Base-by-base conservation (phyloP, 441 rosid genomes). In the Pelargonium cotyledonis region DNA sequence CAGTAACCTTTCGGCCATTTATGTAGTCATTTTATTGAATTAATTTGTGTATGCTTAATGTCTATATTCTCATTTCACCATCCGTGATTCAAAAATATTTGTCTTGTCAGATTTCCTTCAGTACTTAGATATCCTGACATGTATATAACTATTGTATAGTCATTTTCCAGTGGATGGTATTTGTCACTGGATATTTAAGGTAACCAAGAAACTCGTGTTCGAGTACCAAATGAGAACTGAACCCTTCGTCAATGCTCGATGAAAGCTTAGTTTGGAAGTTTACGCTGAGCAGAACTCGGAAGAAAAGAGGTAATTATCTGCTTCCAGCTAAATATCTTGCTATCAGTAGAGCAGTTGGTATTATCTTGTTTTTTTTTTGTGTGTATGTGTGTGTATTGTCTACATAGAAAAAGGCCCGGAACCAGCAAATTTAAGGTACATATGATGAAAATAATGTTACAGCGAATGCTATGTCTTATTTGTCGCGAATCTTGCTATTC, bases 401-500 rank as follows among this genome's bases (percentile, higher is more conserved):
- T 35, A 1, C 38, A 35, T 35, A 35, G 38, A 0, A 35, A 35
- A 35, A 35, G 38, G 38, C 38, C 38, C 0, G 6, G 6, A 35
- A 35, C 38, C 38, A 35, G 38, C 38, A 35, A 35, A 35, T 43
- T 43, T 43, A 43, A 43, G 47, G 9, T 10, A 43, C 12, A 43
- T 43, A 43, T 43, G 47, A 43, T 43, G 47, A 43, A 43, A 43
- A 10, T 43, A 43, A 43, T 43, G 47, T 43, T 35, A 35, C 38
- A 35, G 6, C 38, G 38, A 35, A 35, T 35, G 5, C 5, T 35
- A 35, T 35, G 3, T 38, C 41, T 38, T 38, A 38, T 38, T 38
- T 38, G 41, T 6, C 1, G 38, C 41, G 41, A 38, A 38, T 38
- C 41, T 38, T 38, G 41, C 8, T 21, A 66, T 57, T 83, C 72